These are phyloP conservation scores for Rubia balearica DNA, from an alignment of 305 asterid species.

Conservation along the genomic window DNA sequence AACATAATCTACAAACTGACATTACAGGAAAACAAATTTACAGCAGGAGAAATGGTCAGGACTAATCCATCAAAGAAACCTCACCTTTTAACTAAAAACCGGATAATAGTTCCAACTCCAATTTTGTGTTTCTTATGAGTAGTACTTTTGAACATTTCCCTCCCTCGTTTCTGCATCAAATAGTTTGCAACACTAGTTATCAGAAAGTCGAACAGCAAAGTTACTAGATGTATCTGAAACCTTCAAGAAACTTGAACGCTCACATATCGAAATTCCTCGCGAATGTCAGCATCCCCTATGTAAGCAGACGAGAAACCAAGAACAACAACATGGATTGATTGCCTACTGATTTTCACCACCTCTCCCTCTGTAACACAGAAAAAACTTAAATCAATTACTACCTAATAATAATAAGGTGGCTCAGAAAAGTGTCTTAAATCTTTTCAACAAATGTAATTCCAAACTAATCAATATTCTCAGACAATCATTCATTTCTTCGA, in stretches of 20 bases:
- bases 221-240: neutral
- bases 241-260: conserved; percentile 13
- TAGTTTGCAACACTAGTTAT: neutral
- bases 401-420: neutral
- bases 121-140: conserved; percentile 56
- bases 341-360: conserved; percentile 47
- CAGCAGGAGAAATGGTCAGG: neutral
- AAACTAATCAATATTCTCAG: neutral
- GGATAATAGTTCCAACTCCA: conserved; percentile 55
- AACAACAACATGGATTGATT: conserved; percentile 52
- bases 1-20: neutral
- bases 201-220: neutral
- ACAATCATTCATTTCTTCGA: neutral
- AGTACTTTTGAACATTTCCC: conserved; percentile 49
- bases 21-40: neutral
- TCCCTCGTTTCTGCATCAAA: conserved; percentile 38
- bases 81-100: conserved; percentile 73
- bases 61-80: neutral
- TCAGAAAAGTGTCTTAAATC: neutral
- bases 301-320: conserved; percentile 60
- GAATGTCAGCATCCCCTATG: conserved; percentile 49
- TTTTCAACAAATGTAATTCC: neutral
- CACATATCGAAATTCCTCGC: conserved; percentile 46
- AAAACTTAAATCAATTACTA: neutral
- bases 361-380: conserved; percentile 47